These are phyloP conservation scores for Gnaphalium uliginosum DNA, from an alignment of 129 eudicot species.

Conservation along the genomic window DNA sequence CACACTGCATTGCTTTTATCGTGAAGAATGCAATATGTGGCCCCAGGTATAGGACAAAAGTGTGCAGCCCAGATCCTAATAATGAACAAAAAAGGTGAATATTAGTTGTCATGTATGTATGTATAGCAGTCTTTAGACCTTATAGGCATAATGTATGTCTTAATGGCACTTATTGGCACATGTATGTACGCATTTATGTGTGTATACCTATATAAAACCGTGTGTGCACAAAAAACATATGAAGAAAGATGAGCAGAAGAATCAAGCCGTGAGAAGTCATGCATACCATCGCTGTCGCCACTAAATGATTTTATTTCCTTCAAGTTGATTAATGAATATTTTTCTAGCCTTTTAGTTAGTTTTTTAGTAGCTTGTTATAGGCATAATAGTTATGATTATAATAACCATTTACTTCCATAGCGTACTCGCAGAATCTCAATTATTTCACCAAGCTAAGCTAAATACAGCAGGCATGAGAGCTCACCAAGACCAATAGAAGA, in stretches of 20 bases:
- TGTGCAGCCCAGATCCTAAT: slow-evolving; percentile 93
- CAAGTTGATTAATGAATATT: neutral
- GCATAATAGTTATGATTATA: too few species aligned
- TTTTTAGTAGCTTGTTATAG: neutral
- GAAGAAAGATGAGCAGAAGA: neutral
- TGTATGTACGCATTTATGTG: neutral
- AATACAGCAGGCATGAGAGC: slow-evolving; percentile 11
- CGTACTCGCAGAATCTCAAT: neutral
- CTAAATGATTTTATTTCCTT: neutral
- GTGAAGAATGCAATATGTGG: slow-evolving; percentile 96
- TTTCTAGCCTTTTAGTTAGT: neutral
- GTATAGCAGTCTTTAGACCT: neutral
- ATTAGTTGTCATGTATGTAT: neutral
- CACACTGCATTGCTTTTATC: slow-evolving; percentile 88
- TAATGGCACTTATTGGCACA: neutral
- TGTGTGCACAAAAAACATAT: neutral
- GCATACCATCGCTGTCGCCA: neutral
- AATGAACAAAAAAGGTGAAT: slow-evolving; percentile 4
- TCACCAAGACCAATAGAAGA: slow-evolving; percentile 99
- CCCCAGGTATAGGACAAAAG: slow-evolving; percentile 92
- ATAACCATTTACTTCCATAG: neutral
- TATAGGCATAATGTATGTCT: neutral
- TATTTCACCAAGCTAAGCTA: neutral
- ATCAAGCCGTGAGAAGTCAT: neutral
- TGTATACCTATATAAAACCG: neutral